Percentiles rank a stretch among this genome's conserved stretches.
phyloP scores from a whole-genome alignment of 306 rosid species.

The Corylus avellana region DNA sequence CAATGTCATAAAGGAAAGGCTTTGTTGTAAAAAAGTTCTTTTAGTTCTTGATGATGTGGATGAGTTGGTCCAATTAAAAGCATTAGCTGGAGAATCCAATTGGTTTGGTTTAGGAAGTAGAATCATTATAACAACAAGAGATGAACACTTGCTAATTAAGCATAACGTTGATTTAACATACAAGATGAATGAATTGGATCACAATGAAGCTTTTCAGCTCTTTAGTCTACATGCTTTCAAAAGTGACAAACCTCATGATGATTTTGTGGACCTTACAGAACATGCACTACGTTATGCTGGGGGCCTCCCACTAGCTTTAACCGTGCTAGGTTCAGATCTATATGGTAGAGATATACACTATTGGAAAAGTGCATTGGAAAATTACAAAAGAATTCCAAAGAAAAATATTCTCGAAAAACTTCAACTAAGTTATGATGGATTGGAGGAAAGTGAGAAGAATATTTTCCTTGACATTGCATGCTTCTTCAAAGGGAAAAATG shows the following conservation, averaged over 20 bases:
- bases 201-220: background rate
- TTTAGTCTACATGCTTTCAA: background rate
- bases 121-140: too few relatives aligned
- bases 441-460: constrained; percentile 1
- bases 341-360: background rate
- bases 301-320: constrained; percentile 1
- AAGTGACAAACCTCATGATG: background rate
- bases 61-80: too few relatives aligned
- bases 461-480: background rate
- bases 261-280: background rate
- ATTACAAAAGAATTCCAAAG: background rate
- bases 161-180: background rate
- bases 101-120: too few relatives aligned
- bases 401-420: background rate
- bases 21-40: too few relatives aligned
- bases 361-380: background rate
- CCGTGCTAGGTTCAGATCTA: background rate
- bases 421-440: background rate
- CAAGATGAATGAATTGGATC: background rate
- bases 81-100: too few relatives aligned
- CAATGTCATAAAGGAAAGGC: too few relatives aligned
- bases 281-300: background rate
- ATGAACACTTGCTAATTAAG: background rate
- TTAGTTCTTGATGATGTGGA: too few relatives aligned
- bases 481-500: background rate